These are phyloP conservation scores for Gossypium aridum DNA, from an alignment of 441 rosid genomes.

Conservation along the genomic window DNA sequence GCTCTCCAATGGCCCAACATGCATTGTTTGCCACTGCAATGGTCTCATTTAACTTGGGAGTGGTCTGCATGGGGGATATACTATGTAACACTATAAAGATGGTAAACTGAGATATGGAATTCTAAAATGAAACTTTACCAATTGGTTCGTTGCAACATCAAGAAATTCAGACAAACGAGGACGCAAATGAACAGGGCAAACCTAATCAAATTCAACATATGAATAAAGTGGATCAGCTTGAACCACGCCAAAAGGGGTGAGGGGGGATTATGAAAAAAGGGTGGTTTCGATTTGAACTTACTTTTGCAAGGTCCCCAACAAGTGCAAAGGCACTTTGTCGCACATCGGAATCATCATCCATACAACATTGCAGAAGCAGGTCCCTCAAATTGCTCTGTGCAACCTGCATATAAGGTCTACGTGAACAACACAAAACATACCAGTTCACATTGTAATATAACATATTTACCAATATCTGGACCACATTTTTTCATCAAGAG, in stretches of 20 bases:
- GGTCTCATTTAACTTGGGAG: conserved; percentile 63
- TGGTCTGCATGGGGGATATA: conserved; percentile 38
- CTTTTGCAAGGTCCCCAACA: conserved; percentile 94
- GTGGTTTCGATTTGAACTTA: conserved; percentile 29
- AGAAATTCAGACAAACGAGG: conserved; percentile 72
- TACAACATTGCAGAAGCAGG: conserved; percentile 83
- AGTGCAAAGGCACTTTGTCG: conserved; percentile 99
- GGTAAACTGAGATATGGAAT: conserved; percentile 11
- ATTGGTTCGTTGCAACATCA: conserved; percentile 80
- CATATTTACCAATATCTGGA: neutral
- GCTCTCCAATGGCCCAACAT: conserved; percentile 98
- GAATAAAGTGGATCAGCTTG: neutral
- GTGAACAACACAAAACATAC: neutral
- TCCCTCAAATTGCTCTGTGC: conserved; percentile 81
- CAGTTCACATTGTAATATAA: neutral
- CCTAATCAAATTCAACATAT: conserved; percentile 33
- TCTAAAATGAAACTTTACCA: conserved; percentile 43
- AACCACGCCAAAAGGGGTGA: neutral
- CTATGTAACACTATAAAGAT: neutral
- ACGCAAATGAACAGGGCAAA: conserved; percentile 69
- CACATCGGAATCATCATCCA: conserved; percentile 83
- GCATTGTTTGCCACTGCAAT: conserved; percentile 95
- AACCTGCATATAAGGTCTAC: conserved; percentile 40
- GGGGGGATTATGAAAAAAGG: neutral
- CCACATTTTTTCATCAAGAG: conserved; percentile 1